phyloP scores from a whole-genome alignment of 148 eudicot species.

The Pharnaceum exiguum region DNA sequence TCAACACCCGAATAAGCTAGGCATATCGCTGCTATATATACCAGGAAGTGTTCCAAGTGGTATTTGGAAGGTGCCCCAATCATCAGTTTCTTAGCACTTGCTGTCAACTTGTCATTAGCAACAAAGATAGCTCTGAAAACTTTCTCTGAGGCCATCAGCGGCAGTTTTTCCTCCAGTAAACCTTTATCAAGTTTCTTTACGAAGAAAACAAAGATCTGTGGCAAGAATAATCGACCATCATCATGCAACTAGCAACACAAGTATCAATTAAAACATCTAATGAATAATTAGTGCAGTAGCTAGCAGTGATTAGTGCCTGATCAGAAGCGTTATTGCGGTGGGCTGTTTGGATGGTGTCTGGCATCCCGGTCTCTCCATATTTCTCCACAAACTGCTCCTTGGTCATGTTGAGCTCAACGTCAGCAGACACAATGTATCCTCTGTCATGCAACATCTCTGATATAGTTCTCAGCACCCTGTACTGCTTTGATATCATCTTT shows the following conservation, averaged over 20 bases:
- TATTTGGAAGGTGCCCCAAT: too few relatives aligned
- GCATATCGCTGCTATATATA: too few relatives aligned
- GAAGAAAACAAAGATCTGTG: constrained; percentile 6
- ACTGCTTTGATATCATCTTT: constrained; percentile 11
- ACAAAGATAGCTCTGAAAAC: constrained; percentile 10
- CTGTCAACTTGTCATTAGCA: background rate
- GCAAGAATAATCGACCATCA: background rate
- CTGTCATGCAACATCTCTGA: constrained; percentile 22
- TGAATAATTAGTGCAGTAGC: too few relatives aligned
- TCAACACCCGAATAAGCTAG: too few relatives aligned
- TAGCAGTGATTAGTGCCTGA: too few relatives aligned
- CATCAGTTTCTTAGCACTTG: too few relatives aligned
- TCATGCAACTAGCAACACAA: too few relatives aligned
- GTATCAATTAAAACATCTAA: too few relatives aligned
- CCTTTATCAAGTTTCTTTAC: background rate
- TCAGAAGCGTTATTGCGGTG: constrained; percentile 8
- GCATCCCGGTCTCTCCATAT: constrained; percentile 6
- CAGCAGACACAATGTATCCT: constrained; percentile 15
- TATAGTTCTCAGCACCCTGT: constrained; percentile 11
- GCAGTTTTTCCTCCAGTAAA: background rate
- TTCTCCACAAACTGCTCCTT: background rate
- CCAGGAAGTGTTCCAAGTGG: too few relatives aligned
- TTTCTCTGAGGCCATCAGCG: background rate
- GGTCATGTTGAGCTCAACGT: constrained; percentile 9
- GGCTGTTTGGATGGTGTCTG: constrained; percentile 1